Percentiles rank a stretch among this genome's conserved stretches.
Evolutionary conservation across 805 yeast genomes (phyloP).

Genomic region (Myxozyma sirexii): DNA sequence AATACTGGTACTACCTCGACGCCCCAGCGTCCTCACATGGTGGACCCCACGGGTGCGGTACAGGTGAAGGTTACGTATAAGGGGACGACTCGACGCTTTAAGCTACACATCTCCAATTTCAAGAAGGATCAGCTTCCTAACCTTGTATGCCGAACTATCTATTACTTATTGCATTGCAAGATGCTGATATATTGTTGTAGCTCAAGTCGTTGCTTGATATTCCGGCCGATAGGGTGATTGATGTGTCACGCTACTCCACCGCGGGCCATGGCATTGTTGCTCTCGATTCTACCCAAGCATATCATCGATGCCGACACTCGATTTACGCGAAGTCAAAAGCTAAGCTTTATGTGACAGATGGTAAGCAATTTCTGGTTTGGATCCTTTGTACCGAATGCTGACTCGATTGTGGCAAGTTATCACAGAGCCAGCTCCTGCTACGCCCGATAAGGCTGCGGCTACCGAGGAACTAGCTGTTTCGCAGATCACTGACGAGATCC

Average conservation of each 20-base stretch:
- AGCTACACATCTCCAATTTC: constrained; percentile 14
- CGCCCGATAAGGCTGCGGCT: background rate
- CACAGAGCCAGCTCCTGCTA: background rate
- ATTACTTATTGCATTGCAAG: background rate
- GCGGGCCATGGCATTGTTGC: constrained; percentile 15
- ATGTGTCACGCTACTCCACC: constrained; percentile 26
- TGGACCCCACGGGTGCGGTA: constrained; percentile 14
- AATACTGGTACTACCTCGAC: constrained; percentile 1
- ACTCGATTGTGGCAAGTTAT: background rate
- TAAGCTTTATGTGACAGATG: constrained; percentile 18
- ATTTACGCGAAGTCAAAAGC: constrained; percentile 27
- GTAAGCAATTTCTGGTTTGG: background rate
- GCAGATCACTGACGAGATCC: constrained; percentile 2
- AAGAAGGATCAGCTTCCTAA: constrained; percentile 6
- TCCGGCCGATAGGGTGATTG: constrained; percentile 10
- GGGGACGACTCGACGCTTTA: constrained; percentile 25
- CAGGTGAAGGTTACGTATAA: constrained; percentile 26
- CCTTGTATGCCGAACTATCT: background rate
- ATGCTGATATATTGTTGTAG: constrained; percentile 5
- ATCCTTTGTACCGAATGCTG: background rate
- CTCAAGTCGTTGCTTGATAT: constrained; percentile 26
- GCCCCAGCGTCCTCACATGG: background rate
- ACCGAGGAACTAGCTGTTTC: background rate
- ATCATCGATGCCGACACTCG: constrained; percentile 22
- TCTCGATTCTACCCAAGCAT: constrained; percentile 18